Base-by-base conservation (phyloP, 305 asterid genomes). In the Fraxinus nigra region DNA sequence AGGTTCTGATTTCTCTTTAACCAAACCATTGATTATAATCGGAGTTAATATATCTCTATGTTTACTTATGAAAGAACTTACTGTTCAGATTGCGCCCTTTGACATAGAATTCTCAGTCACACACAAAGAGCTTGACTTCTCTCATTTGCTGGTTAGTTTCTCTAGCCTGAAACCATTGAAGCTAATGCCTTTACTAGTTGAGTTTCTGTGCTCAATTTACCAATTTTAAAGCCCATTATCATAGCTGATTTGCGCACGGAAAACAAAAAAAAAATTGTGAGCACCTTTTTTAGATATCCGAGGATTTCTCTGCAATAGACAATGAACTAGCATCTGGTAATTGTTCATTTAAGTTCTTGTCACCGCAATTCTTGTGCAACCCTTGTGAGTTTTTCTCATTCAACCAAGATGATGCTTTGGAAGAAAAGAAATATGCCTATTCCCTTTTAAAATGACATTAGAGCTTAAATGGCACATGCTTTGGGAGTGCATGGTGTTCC, bases 61-160 rank as follows among this genome's bases (percentile, higher is more conserved):
- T 56, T 24, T 81, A 75, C 92, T 90, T 73, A 91, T 70, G 72
- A 70, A 22, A 73, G 79, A 82, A 51, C 38, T 79, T 75, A 72
- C 78, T 75, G 85, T 92, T 84, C 97, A 97, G 99, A 97, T 97
- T 90, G 98, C 98, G 54, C 99, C 98, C 82, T 97, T 97, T 82
- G 98, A 97, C 79, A 94, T 97, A 9, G 99, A 94, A 88, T 97
- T 97, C 89, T 97, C 99, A 67, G 98, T 92, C 81, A 97, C 98
- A 13, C 95, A 97, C 88, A 97, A 94, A 91, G 99, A 97, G 91
- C 98, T 97, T 83, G 99, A 97, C 89, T 97, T 97, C 94, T 94
- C 99, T 43, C 98, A 97, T 92, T 87, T 97, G 88, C 90, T 97
- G 99, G 99, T 97, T 74, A 89, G 87, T 87, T 79, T 81, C 75